Evolutionary conservation across 1,139 yeast species (phyloP).

Genomic region (Candida frijolesensis): DNA sequence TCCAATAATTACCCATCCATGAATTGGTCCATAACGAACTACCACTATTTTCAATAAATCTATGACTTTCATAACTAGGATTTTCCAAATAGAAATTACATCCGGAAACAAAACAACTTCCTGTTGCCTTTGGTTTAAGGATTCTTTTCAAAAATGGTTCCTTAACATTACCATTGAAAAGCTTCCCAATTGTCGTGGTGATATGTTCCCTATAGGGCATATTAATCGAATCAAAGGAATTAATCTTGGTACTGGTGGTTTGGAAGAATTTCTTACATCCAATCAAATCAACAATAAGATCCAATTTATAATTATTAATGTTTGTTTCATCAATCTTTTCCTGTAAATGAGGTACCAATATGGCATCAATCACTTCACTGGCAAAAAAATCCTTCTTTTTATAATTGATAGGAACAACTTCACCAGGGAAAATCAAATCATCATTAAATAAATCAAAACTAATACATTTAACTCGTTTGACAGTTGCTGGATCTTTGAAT

Average conservation of each 20-base stretch:
- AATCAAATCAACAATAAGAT: conserved; percentile 41
- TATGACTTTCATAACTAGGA: conserved; percentile 41
- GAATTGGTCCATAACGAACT: conserved; percentile 31
- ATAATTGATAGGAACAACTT: conserved; percentile 34
- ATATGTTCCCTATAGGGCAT: conserved; percentile 34
- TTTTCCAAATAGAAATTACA: conserved; percentile 34
- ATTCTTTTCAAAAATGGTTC: conserved; percentile 41
- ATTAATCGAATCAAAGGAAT: conserved; percentile 32
- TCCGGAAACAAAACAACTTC: conserved; percentile 39
- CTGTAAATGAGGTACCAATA: conserved; percentile 26
- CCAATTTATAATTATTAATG: conserved; percentile 34
- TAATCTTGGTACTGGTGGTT: conserved; percentile 28
- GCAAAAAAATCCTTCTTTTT: conserved; percentile 47
- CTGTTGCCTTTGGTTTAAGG: conserved; percentile 38
- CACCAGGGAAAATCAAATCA: conserved; percentile 42
- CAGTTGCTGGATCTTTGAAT: conserved; percentile 25
- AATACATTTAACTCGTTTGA: conserved; percentile 27
- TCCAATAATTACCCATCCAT: conserved; percentile 39
- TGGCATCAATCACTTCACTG: conserved; percentile 38
- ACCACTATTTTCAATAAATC: conserved; percentile 23
- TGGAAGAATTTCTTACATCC: conserved; percentile 45
- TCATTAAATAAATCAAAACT: conserved; percentile 40
- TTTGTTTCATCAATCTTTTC: conserved; percentile 24
- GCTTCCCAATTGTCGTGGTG: conserved; percentile 21
- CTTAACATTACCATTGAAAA: conserved; percentile 28